Evolutionary conservation across 2,329 filamentous ascomycete species (phyloP).

Genomic region (Aspergillus sp.): DNA sequence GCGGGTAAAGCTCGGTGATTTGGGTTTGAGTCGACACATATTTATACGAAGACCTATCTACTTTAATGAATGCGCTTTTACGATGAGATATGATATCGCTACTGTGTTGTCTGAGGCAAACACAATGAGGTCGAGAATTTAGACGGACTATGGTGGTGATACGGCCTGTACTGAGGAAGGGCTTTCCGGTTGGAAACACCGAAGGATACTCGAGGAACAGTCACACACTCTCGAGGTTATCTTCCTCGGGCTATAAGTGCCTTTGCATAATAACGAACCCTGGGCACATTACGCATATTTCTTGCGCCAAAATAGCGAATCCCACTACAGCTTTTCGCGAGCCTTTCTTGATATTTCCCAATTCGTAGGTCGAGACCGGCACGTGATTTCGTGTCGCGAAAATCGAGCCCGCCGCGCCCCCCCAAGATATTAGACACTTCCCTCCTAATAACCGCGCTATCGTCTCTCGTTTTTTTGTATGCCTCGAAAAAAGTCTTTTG

Average conservation of each 20-base stretch:
- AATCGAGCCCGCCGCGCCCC: constrained; percentile 22
- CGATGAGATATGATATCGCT: constrained; percentile 17
- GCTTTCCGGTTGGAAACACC: neutral
- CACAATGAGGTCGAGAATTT: neutral
- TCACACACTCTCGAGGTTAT: neutral
- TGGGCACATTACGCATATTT: neutral
- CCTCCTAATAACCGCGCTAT: neutral
- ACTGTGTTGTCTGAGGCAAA: neutral
- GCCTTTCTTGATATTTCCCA: neutral
- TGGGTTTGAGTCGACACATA: neutral
- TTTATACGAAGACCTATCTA: neutral
- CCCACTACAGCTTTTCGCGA: neutral
- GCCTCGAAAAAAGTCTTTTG: neutral
- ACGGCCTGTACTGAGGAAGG: neutral
- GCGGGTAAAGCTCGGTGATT: constrained; percentile 48
- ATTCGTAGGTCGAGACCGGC: neutral
- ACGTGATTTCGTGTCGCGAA: constrained; percentile 25
- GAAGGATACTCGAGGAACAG: neutral
- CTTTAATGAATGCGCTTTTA: constrained; percentile 10
- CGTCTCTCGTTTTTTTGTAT: neutral
- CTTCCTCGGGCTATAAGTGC: neutral
- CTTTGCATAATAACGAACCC: neutral
- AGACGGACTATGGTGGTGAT: neutral
- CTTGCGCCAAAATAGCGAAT: neutral
- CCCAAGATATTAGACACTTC: constrained; percentile 7